Evolutionary conservation across 805 yeast genomes (phyloP), one percentile per base, ranked within the genome.

Genomic region (Kluyveromyces lactis): DNA sequence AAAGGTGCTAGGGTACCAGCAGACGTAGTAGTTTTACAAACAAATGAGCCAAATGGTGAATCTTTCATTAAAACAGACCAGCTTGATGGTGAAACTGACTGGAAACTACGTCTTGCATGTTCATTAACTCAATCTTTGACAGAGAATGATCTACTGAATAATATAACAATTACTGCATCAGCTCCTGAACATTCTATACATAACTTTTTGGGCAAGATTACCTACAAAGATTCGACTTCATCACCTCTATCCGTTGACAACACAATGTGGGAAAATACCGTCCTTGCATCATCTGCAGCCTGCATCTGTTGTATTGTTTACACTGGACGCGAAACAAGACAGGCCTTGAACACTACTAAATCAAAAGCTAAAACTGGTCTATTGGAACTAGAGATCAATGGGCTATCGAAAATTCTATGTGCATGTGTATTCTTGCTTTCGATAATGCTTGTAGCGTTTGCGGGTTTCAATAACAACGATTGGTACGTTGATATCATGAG

Each of bases 191-290:
- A 84, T 57, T 73, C 84, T 4, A 92, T 92, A 45, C 90, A 89
- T 52, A 61, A 71, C 2, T 92, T 92, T 60, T 58, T 75, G 36
- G 98, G 98, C 9, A 81, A 79, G 47, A 56, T 89, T 17, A 67
- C 77, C 2, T 69, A 71, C 43, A 79, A 77, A 38, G 73, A 72
- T 31, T 71, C 75, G 19, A 69, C 79, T 1, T 66, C 72, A 17
- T 42, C 43, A n/a, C 84, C 92, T 3, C 65, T 92, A 11, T 71
- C 81, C 3, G 78, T 92, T 8, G 99, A 92, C 60, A 89, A 90
- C 54, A 86, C 98, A 0, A 62, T 94, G 57, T 92, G 99, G 99
- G 97, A 97, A 11, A 92, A 92, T 58, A 92, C 99, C 0, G 97
- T 94, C 1, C 68, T 94, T 12, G 97, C 98, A 0, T 84, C 95